These are phyloP conservation scores for Cladophialophora immunda DNA, from an alignment of 2,329 filamentous ascomycete species.

Conservation along the genomic window DNA sequence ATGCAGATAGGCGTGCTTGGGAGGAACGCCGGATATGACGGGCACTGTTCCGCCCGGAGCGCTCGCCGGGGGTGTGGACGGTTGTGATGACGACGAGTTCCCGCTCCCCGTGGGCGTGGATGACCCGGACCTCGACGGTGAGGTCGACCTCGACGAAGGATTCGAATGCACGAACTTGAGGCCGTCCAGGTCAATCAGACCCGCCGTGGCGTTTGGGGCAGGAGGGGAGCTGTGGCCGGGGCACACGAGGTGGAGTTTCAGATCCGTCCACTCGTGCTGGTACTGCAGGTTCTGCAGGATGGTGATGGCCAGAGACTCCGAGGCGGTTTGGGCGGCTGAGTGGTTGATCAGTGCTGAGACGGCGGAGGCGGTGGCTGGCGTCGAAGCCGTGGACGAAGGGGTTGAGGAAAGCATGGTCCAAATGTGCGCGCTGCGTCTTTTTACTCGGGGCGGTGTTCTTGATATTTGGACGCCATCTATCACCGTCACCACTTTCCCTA, in stretches of 20 bases:
- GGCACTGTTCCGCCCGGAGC: conserved; percentile 52
- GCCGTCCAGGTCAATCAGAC: conserved; percentile 16
- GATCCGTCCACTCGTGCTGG: conserved; percentile 68
- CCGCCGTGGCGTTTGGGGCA: conserved; percentile 26
- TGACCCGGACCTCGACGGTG: conserved; percentile 18
- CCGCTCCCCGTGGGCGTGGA: conserved; percentile 1
- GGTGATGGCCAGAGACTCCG: conserved; percentile 62
- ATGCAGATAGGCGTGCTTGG: conserved; percentile 68
- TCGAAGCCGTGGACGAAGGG: not conserved
- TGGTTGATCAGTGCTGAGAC: conserved; percentile 52
- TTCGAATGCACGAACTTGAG: conserved; percentile 13
- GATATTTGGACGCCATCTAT: not conserved
- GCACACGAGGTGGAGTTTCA: conserved; percentile 53
- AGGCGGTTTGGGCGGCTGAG: conserved; percentile 41
- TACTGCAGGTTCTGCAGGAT: conserved; percentile 70
- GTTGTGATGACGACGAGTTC: not conserved
- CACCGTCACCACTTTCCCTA: too few relatives aligned
- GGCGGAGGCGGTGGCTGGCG: conserved; percentile 47
- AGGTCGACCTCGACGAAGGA: conserved; percentile 27
- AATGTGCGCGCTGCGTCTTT: not conserved
- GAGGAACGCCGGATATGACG: conserved; percentile 69
- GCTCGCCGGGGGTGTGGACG: conserved; percentile 42
- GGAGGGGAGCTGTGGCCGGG: conserved; percentile 41
- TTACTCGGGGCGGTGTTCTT: not conserved
- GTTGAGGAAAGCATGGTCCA: not conserved